phyloP scores from a whole-genome alignment of 805 yeast species.

The Teunomyces cretensis region DNA sequence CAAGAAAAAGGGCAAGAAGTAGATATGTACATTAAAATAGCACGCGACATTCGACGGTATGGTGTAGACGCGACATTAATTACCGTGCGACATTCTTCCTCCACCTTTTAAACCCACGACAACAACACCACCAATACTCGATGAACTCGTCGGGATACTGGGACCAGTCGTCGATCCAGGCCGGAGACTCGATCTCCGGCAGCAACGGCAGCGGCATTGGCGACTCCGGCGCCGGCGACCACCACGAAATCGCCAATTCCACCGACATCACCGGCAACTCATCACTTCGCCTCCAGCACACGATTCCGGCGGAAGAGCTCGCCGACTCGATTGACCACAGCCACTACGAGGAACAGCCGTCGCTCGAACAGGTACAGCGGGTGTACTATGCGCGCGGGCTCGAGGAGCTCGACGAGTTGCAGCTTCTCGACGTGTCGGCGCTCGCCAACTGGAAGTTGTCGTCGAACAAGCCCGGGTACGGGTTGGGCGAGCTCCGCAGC shows the following conservation, averaged over 20 bases:
- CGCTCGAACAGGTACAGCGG: constrained; percentile 40
- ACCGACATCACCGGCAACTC: constrained; percentile 14
- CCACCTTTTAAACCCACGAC: no score
- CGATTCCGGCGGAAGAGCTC: constrained; percentile 29
- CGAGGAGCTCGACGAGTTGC: constrained; percentile 54
- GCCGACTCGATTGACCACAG: constrained; percentile 24
- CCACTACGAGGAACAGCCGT: constrained; percentile 27
- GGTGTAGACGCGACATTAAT: constrained; percentile 1
- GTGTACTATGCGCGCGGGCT: constrained; percentile 47
- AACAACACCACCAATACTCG: neutral
- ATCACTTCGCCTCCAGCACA: constrained; percentile 26
- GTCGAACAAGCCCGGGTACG: constrained; percentile 69
- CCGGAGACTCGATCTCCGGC: constrained; percentile 4
- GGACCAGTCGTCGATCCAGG: constrained; percentile 14
- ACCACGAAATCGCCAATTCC: neutral
- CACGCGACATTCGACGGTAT: neutral
- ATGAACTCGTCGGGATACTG: constrained; percentile 31
- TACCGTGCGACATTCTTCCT: neutral
- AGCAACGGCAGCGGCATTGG: constrained; percentile 1
- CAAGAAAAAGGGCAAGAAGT: neutral
- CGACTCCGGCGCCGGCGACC: neutral
- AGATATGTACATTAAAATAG: neutral
- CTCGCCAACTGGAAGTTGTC: constrained; percentile 85
- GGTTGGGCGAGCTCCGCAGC: constrained; percentile 69
- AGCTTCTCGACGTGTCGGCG: constrained; percentile 72